Percentiles rank a stretch among this genome's conserved stretches.
phyloP scores from a whole-genome alignment of 1,139 yeast species.

The Hyphopichia buzzinii region DNA sequence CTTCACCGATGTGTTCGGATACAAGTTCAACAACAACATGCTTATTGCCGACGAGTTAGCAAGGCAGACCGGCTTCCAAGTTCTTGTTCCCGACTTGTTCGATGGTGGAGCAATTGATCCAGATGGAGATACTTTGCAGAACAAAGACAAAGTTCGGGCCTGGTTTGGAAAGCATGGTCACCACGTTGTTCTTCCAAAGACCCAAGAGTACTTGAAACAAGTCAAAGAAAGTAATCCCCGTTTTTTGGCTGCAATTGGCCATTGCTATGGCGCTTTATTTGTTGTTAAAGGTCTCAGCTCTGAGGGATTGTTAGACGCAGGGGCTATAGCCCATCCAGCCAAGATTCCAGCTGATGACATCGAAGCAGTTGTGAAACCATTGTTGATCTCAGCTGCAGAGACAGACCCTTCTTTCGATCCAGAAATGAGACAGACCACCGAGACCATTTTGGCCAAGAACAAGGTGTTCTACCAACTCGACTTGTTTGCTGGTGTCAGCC shows the following conservation, averaged over 20 bases:
- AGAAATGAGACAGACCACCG: slow-evolving; percentile 54
- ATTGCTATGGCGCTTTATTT: slow-evolving; percentile 73
- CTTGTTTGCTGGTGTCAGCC: slow-evolving; percentile 53
- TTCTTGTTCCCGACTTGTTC: slow-evolving; percentile 63
- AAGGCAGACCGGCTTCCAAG: slow-evolving; percentile 47
- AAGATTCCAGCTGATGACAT: slow-evolving; percentile 56
- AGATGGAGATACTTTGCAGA: slow-evolving; percentile 22
- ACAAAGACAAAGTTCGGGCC: slow-evolving; percentile 21
- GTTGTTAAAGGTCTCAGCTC: slow-evolving; percentile 46
- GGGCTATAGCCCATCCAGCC: slow-evolving; percentile 72
- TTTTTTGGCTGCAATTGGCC: slow-evolving; percentile 57
- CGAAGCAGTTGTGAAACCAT: slow-evolving; percentile 48
- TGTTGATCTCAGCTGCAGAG: slow-evolving; percentile 65
- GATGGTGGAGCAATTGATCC: slow-evolving; percentile 40
- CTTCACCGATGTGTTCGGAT: slow-evolving; percentile 62
- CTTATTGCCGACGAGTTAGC: slow-evolving; percentile 66
- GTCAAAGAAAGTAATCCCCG: slow-evolving; percentile 43
- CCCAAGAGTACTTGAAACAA: slow-evolving; percentile 34
- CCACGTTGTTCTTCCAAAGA: slow-evolving; percentile 34
- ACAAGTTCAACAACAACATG: slow-evolving; percentile 46
- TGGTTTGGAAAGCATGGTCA: slow-evolving; percentile 50
- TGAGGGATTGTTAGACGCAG: slow-evolving; percentile 45
- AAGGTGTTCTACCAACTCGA: slow-evolving; percentile 50
- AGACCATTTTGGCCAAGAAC: slow-evolving; percentile 40
- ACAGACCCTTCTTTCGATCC: slow-evolving; percentile 51